Percentiles rank a stretch among this genome's conserved stretches.
Evolutionary conservation across 306 rosid genomes (phyloP).

Genomic region (Fragaria vesca): DNA sequence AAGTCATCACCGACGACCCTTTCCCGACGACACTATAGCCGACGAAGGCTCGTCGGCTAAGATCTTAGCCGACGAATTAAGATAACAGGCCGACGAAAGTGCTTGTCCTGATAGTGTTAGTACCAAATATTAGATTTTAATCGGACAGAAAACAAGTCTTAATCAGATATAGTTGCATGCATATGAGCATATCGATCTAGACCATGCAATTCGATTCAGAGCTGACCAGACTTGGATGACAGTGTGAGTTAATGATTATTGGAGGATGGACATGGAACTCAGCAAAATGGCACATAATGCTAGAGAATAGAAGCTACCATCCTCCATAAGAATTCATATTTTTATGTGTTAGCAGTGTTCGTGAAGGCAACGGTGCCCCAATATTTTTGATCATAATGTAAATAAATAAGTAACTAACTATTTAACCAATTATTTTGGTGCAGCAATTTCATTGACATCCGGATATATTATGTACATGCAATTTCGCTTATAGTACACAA

Average conservation of each 20-base stretch:
- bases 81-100: too few species aligned
- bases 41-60: too few species aligned
- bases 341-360: not conserved
- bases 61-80: too few species aligned
- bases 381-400: not conserved
- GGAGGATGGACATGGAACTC: not conserved
- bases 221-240: not conserved
- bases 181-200: not conserved
- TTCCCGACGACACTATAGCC: too few species aligned
- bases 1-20: too few species aligned
- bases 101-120: too few species aligned
- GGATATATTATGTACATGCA: not conserved
- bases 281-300: not conserved
- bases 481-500: not conserved
- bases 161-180: not conserved
- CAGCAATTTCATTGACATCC: not conserved
- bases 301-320: constrained; percentile 21
- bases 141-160: not conserved
- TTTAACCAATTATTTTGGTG: not conserved
- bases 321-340: constrained; percentile 28
- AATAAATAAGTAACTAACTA: not conserved
- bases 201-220: not conserved
- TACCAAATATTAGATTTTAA: not conserved
- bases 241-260: not conserved
- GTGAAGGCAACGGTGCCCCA: constrained; percentile 9